Conservation (phyloP, 305 asterid genomes). For the Fraxinus floribunda region DNA sequence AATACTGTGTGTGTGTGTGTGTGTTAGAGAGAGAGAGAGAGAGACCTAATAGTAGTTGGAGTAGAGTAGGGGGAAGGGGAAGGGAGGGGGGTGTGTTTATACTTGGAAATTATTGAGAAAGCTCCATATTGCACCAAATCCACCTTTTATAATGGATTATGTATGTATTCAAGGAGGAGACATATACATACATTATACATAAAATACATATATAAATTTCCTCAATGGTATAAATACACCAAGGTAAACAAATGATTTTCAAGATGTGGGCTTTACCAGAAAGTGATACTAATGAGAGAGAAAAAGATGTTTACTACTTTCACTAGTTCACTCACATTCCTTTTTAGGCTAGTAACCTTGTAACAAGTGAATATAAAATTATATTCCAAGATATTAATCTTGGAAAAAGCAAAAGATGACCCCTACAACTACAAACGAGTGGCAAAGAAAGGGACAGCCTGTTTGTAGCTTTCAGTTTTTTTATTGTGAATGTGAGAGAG, state of each 20-base stretch:
- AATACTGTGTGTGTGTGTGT: conserved; percentile 21
- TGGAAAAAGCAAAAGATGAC: conserved; percentile 23
- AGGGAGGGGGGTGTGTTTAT: neutral
- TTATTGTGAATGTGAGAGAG: conserved; percentile 15
- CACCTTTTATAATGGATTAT: conserved; percentile 1
- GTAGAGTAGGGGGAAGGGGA: conserved; percentile 22
- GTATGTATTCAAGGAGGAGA: neutral
- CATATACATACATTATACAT: neutral
- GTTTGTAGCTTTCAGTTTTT: conserved; percentile 40
- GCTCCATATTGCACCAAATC: neutral
- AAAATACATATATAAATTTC: neutral
- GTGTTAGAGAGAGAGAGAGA: conserved; percentile 17
- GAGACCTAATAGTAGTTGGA: conserved; percentile 14
- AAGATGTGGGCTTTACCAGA: conserved; percentile 18
- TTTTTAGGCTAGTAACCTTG: conserved; percentile 43
- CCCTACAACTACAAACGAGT: conserved; percentile 35
- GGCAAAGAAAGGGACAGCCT: conserved; percentile 56
- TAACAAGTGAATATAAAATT: conserved; percentile 31
- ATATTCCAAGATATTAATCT: conserved; percentile 20
- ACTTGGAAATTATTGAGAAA: conserved; percentile 2
- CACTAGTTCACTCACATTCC: conserved; percentile 24
- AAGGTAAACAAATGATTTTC: conserved; percentile 10
- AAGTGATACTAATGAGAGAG: neutral
- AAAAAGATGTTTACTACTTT: conserved; percentile 23
- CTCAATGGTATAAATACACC: neutral